Percentiles rank a stretch among this genome's conserved stretches.
These are phyloP conservation scores for Sordariomycetes sp. DNA, from an alignment of 2,329 filamentous ascomycete genomes.

Conservation along the genomic window DNA sequence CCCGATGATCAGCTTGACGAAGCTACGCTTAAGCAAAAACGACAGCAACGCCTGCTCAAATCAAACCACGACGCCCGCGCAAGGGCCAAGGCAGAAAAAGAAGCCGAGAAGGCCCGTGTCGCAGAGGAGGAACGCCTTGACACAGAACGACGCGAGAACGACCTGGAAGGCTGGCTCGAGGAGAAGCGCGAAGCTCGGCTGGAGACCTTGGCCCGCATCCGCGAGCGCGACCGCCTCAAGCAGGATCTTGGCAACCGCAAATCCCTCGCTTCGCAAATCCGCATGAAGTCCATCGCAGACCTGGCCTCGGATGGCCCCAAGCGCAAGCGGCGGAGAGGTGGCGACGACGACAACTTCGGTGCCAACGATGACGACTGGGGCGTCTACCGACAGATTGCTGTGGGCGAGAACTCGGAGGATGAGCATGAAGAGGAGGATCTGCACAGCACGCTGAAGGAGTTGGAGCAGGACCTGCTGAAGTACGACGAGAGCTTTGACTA, in stretches of 20 bases:
- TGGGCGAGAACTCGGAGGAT: constrained; percentile 73
- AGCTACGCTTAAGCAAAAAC: constrained; percentile 81
- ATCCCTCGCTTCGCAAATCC: constrained; percentile 88
- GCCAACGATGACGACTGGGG: constrained; percentile 98
- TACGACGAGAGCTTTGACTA: constrained; percentile 87
- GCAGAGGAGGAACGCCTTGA: constrained; percentile 80
- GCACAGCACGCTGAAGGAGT: constrained; percentile 57
- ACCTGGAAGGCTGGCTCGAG: constrained; percentile 79
- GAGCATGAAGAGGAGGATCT: constrained; percentile 91
- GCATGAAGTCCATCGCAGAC: constrained; percentile 97
- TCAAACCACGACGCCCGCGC: constrained; percentile 88
- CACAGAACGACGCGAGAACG: constrained; percentile 70
- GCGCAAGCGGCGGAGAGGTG: constrained; percentile 77
- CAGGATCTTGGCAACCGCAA: constrained; percentile 94
- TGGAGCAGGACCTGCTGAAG: constrained; percentile 78
- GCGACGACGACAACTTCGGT: constrained; percentile 92
- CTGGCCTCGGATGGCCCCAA: constrained; percentile 80
- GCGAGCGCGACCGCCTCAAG: constrained; percentile 86
- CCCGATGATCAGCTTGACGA: constrained; percentile 93
- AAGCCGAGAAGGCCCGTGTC: constrained; percentile 76
- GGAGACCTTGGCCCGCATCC: constrained; percentile 72
- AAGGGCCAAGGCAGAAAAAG: constrained; percentile 93
- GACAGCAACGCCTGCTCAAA: constrained; percentile 86
- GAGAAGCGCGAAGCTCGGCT: constrained; percentile 68
- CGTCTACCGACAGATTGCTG: constrained; percentile 87